These are phyloP conservation scores for Zygoascus tannicola DNA, from an alignment of 805 yeast genomes.

Conservation along the genomic window DNA sequence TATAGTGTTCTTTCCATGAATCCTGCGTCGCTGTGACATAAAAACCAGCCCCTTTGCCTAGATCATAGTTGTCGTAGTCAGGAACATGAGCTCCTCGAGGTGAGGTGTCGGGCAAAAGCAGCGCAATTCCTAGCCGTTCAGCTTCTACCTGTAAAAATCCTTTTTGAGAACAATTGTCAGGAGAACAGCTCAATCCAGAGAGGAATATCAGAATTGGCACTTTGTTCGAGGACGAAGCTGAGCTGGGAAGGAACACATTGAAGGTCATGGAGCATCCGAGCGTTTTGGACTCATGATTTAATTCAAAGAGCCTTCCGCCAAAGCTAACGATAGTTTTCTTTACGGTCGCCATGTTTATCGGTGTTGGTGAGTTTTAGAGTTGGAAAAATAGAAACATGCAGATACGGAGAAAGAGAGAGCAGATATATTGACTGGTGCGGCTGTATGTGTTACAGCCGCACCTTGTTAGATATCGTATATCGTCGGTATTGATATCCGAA, in stretches of 20 bases:
- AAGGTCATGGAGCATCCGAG: constrained; percentile 73
- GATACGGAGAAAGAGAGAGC: too few species aligned
- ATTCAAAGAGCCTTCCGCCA: constrained; percentile 68
- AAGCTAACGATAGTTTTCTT: constrained; percentile 49
- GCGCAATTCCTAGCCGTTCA: constrained; percentile 70
- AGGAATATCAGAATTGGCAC: constrained; percentile 73
- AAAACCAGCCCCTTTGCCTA: constrained; percentile 94
- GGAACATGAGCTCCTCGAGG: constrained; percentile 75
- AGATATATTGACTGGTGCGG: too few species aligned
- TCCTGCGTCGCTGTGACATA: constrained; percentile 74
- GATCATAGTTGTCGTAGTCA: constrained; percentile 76
- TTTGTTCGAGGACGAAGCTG: constrained; percentile 16
- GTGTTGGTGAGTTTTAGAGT: too few species aligned
- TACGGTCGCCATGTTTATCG: too few species aligned
- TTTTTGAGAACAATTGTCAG: constrained; percentile 88
- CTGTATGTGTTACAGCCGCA: too few species aligned
- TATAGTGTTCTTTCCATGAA: constrained; percentile 65
- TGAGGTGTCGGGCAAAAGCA: constrained; percentile 93
- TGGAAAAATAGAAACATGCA: too few species aligned
- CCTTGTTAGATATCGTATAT: too few species aligned
- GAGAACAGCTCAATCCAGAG: constrained; percentile 89
- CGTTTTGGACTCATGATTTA: constrained; percentile 58
- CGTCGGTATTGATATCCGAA: too few species aligned
- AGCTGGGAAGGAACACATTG: constrained; percentile 70
- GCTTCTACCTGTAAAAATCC: constrained; percentile 81